Evolutionary conservation across 306 rosid species (phyloP).

Genomic region (Sechiopsis laciniata): DNA sequence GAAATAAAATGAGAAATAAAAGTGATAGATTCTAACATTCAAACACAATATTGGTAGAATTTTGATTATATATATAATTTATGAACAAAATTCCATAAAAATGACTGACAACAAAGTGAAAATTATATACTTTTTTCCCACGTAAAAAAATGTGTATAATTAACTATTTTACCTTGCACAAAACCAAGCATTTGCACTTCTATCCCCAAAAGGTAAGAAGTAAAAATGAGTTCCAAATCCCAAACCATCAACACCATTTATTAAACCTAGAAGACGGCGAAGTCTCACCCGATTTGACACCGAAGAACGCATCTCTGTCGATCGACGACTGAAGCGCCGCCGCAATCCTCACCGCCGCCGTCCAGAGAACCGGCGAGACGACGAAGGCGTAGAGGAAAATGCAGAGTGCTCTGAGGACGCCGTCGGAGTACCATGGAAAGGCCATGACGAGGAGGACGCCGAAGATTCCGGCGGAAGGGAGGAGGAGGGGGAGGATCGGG

Average conservation of each 20-base stretch:
- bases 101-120: not conserved
- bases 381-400: slow-evolving; percentile 66
- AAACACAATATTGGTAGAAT: not conserved
- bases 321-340: slow-evolving; percentile 50
- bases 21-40: no score
- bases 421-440: slow-evolving; percentile 64
- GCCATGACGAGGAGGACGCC: slow-evolving; percentile 76
- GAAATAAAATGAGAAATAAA: no score
- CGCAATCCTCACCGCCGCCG: slow-evolving; percentile 40
- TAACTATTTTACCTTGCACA: not conserved
- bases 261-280: slow-evolving; percentile 46
- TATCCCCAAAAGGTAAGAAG: not conserved
- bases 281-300: slow-evolving; percentile 48
- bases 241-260: slow-evolving; percentile 40
- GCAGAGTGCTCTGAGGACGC: slow-evolving; percentile 62
- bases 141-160: not conserved
- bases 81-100: not conserved
- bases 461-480: slow-evolving; percentile 44
- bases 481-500: slow-evolving; percentile 54
- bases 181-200: not conserved
- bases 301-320: slow-evolving; percentile 66
- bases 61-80: not conserved
- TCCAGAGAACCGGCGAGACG: slow-evolving; percentile 62
- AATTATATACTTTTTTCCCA: not conserved
- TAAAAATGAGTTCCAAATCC: not conserved